phyloP scores from a whole-genome alignment of 2,329 filamentous ascomycete genomes.

The Anthostomella pinea region DNA sequence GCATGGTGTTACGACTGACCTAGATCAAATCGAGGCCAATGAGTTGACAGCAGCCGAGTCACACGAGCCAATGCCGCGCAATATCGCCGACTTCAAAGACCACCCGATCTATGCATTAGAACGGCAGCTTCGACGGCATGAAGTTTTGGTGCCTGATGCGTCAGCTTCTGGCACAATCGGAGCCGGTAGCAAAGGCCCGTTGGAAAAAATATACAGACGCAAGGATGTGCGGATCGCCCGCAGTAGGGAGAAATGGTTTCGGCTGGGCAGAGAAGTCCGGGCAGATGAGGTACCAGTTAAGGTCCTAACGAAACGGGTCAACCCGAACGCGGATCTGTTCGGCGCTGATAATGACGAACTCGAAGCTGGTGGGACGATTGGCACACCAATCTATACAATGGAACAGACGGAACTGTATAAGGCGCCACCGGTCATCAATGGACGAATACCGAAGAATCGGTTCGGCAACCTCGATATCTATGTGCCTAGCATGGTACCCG shows the following conservation, averaged over 20 bases:
- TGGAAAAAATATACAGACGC: slow-evolving; percentile 81
- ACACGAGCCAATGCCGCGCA: slow-evolving; percentile 80
- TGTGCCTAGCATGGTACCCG: slow-evolving; percentile 85
- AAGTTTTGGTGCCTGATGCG: slow-evolving; percentile 72
- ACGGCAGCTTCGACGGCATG: slow-evolving; percentile 77
- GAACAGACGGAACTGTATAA: slow-evolving; percentile 71
- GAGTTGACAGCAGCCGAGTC: slow-evolving; percentile 70
- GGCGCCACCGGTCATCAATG: slow-evolving; percentile 71
- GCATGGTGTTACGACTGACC: slow-evolving; percentile 48
- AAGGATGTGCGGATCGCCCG: slow-evolving; percentile 75
- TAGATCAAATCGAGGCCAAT: slow-evolving; percentile 81
- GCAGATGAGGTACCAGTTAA: slow-evolving; percentile 79
- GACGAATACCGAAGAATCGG: slow-evolving; percentile 80
- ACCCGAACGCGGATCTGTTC: slow-evolving; percentile 34
- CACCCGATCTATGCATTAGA: slow-evolving; percentile 83
- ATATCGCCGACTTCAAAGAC: slow-evolving; percentile 81
- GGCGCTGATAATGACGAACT: slow-evolving; percentile 37
- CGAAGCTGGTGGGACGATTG: slow-evolving; percentile 40
- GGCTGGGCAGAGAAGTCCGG: slow-evolving; percentile 76
- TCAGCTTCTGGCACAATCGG: slow-evolving; percentile 75
- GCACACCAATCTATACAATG: slow-evolving; percentile 57
- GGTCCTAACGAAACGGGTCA: slow-evolving; percentile 55
- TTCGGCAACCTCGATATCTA: slow-evolving; percentile 95
- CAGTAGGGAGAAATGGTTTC: slow-evolving; percentile 87
- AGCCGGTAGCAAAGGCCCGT: slow-evolving; percentile 56